Percentiles rank a stretch among this genome's conserved stretches.
phyloP scores from a whole-genome alignment of 2,329 filamentous ascomycete genomes.

The Fusarium beomiforme region DNA sequence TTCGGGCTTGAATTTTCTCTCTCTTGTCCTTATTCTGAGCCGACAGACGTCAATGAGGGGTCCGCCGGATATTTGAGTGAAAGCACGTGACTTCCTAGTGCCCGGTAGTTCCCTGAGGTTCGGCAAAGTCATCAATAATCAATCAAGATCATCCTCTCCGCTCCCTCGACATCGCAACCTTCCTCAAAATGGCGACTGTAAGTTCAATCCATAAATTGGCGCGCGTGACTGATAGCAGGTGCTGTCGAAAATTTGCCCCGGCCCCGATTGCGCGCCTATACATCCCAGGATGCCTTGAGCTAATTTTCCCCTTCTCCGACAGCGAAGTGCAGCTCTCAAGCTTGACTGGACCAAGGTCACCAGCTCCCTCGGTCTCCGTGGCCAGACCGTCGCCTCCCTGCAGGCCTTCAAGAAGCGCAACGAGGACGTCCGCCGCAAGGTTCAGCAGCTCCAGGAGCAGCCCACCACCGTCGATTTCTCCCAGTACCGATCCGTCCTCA shows the following conservation, averaged over 20 bases:
- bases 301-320: conserved; percentile 60
- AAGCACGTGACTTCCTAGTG: conserved; percentile 49
- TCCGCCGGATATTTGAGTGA: conserved; percentile 19
- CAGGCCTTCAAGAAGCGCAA: conserved; percentile 99
- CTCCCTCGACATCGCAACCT: conserved; percentile 57
- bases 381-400: conserved; percentile 90
- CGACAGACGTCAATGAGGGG: conserved; percentile 36
- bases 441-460: conserved; percentile 84
- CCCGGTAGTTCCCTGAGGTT: conserved; percentile 50
- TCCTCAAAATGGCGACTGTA: conserved; percentile 76
- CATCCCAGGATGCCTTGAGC: conserved; percentile 54
- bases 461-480: conserved; percentile 90
- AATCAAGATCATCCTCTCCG: conserved; percentile 61
- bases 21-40: neutral
- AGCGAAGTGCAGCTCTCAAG: conserved; percentile 99
- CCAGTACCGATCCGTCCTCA: conserved; percentile 89
- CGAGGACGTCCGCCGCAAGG: conserved; percentile 96
- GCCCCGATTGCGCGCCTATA: conserved; percentile 24
- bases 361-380: conserved; percentile 93
- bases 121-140: conserved; percentile 58
- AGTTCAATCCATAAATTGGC: conserved; percentile 55
- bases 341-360: conserved; percentile 98
- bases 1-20: neutral
- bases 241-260: conserved; percentile 19
- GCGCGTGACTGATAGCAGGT: conserved; percentile 30